Conservation (phyloP, 495 filamentous ascomycete species). For the Margaritispora aquatica region DNA sequence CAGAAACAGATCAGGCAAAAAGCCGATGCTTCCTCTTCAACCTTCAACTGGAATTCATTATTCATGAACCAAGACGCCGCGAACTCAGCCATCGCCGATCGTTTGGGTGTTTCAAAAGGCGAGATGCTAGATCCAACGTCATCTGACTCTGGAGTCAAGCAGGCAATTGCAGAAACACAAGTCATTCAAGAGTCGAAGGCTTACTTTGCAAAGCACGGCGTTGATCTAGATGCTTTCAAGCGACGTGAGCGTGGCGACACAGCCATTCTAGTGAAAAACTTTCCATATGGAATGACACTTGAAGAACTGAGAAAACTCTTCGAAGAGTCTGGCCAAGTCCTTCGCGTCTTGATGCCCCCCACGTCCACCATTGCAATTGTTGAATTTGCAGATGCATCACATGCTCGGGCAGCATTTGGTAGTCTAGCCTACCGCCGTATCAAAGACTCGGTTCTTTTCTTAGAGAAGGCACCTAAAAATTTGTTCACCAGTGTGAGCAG, state of each 20-base stretch:
- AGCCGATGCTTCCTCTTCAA: constrained; percentile 62
- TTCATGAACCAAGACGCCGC: constrained; percentile 98
- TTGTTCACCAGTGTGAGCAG: constrained; percentile 53
- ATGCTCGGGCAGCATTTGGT: constrained; percentile 75
- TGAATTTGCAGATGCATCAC: constrained; percentile 69
- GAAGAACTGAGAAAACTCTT: constrained; percentile 62
- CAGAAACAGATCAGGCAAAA: constrained; percentile 85
- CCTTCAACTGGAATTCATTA: constrained; percentile 94
- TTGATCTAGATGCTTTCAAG: constrained; percentile 89
- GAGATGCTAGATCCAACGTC: constrained; percentile 91
- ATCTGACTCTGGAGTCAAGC: constrained; percentile 87
- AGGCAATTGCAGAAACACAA: constrained; percentile 93
- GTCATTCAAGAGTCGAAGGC: constrained; percentile 93
- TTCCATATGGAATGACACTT: constrained; percentile 69
- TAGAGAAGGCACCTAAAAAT: constrained; percentile 88
- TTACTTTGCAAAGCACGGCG: constrained; percentile 80
- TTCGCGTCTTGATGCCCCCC: constrained; percentile 82
- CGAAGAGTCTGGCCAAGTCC: constrained; percentile 66
- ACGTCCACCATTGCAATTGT: constrained; percentile 89
- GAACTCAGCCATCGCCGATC: constrained; percentile 80
- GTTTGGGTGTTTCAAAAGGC: constrained; percentile 80
- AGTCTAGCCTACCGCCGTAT: constrained; percentile 81
- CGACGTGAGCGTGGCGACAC: constrained; percentile 74
- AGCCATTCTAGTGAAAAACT: constrained; percentile 91
- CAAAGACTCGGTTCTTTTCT: constrained; percentile 84